phyloP scores from a whole-genome alignment of 1,139 yeast species.

The Taphrina pruni region DNA sequence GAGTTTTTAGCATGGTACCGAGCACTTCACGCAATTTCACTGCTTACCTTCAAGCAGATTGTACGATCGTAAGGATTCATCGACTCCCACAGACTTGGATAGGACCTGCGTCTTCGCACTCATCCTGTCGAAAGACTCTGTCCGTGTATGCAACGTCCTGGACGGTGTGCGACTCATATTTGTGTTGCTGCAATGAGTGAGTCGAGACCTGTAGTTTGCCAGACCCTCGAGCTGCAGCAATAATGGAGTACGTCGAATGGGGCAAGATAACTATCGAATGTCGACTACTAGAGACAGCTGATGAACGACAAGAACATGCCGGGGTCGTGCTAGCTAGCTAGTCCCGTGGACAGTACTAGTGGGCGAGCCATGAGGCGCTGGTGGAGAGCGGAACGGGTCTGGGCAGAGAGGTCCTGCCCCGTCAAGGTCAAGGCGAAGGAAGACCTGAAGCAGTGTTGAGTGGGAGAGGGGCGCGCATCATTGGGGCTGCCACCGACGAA shows the following conservation, averaged over 20 bases:
- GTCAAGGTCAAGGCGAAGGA: too few relatives aligned
- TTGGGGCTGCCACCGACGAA: too few relatives aligned
- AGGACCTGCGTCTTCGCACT: conserved; percentile 25
- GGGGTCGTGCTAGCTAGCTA: too few relatives aligned
- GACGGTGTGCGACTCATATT: conserved; percentile 18
- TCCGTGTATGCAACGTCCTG: conserved; percentile 9
- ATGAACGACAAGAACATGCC: too few relatives aligned
- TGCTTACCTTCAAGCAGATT: conserved; percentile 26
- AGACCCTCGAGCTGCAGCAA: neutral
- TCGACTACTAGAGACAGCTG: too few relatives aligned
- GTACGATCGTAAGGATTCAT: conserved; percentile 34
- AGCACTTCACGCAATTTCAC: neutral
- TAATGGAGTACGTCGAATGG: neutral
- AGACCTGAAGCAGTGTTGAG: too few relatives aligned
- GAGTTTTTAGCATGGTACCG: conserved; percentile 46
- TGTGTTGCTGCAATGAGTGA: neutral
- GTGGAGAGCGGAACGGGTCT: too few relatives aligned
- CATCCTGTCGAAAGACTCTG: conserved; percentile 21
- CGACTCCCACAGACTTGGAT: conserved; percentile 33
- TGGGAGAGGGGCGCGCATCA: too few relatives aligned
- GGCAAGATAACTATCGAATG: too few relatives aligned
- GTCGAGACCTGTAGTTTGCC: neutral
- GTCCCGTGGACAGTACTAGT: too few relatives aligned
- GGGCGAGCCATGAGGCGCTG: too few relatives aligned
- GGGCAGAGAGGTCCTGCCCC: too few relatives aligned